Evolutionary conservation across 169 alveolate genomes (phyloP).

Genomic region (Eimeria falciformis): DNA sequence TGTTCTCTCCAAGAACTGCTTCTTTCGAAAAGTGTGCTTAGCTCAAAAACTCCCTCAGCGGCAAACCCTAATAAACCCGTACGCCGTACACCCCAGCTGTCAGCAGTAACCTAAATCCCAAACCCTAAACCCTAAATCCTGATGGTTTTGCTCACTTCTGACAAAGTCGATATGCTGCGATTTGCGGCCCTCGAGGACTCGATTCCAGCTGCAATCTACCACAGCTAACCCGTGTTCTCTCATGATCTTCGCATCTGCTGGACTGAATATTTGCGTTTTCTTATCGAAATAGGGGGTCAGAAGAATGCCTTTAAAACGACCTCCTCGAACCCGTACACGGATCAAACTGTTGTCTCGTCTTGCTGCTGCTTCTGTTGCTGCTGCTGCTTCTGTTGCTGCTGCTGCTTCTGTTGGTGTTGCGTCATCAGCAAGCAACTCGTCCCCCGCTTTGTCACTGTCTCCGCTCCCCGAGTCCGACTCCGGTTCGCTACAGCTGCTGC

Average conservation of each 20-base stretch:
- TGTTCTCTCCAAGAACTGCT: too few relatives aligned
- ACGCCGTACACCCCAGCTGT: too few relatives aligned
- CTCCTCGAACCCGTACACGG: slow-evolving; percentile 22
- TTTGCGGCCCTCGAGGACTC: slow-evolving; percentile 85
- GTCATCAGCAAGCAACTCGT: background rate
- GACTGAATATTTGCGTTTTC: slow-evolving; percentile 45
- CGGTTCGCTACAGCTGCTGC: slow-evolving; percentile 11
- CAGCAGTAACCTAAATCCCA: too few relatives aligned
- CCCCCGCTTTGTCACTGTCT: background rate
- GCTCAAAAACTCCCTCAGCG: too few relatives aligned
- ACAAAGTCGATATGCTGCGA: slow-evolving; percentile 84
- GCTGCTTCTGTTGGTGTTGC: background rate
- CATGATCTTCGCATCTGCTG: slow-evolving; percentile 90
- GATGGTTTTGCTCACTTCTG: slow-evolving; percentile 80
- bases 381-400: slow-evolving; percentile 30
- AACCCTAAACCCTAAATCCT: background rate
- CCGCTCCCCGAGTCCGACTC: background rate
- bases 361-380: background rate
- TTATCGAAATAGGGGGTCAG: slow-evolving; percentile 55
- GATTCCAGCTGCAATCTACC: slow-evolving; percentile 97
- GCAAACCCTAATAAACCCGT: too few relatives aligned
- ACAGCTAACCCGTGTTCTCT: slow-evolving; percentile 92
- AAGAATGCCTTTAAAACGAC: slow-evolving; percentile 58
- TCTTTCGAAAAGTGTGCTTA: too few relatives aligned
- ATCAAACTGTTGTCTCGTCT: background rate